A percentile compares a stretch with the other conserved stretches of the same genome.
Conservation (phyloP, 345 rosid genomes). For the Salix viminalis region DNA sequence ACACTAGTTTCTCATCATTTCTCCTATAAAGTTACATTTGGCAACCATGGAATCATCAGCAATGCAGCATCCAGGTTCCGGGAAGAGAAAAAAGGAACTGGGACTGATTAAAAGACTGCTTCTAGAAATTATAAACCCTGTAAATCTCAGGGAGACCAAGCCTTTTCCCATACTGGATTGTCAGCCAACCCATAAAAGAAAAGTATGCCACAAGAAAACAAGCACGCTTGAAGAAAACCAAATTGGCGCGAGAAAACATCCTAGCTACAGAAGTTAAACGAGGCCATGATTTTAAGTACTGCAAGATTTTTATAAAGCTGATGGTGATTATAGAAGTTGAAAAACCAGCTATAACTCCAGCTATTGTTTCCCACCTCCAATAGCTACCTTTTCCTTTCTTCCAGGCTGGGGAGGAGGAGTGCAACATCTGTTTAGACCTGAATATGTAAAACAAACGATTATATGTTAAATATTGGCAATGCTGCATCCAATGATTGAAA, state of each 20-base stretch:
- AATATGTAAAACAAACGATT: neutral
- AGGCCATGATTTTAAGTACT: slow-evolving; percentile 39
- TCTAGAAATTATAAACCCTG: slow-evolving; percentile 21
- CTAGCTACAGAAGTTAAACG: slow-evolving; percentile 17
- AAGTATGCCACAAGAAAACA: slow-evolving; percentile 57
- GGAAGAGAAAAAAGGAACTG: neutral
- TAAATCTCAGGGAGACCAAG: slow-evolving; percentile 41
- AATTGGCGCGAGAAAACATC: slow-evolving; percentile 14
- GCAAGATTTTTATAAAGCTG: slow-evolving; percentile 34
- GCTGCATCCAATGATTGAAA: neutral
- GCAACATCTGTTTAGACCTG: slow-evolving; percentile 44
- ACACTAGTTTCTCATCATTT: neutral
- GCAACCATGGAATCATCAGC: neutral
- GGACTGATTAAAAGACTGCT: slow-evolving; percentile 5
- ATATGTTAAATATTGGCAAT: neutral
- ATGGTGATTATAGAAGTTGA: slow-evolving; percentile 53
- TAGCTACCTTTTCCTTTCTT: slow-evolving; percentile 30
- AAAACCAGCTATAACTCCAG: slow-evolving; percentile 54
- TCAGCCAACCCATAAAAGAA: slow-evolving; percentile 56
- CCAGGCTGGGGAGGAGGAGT: slow-evolving; percentile 35
- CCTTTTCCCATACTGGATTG: slow-evolving; percentile 44
- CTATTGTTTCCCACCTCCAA: slow-evolving; percentile 52
- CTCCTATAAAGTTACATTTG: neutral
- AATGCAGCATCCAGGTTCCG: neutral
- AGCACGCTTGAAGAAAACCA: slow-evolving; percentile 41